Evolutionary conservation across 176 grass and related monocot genomes (phyloP).

Genomic region (Oryza meridionalis): DNA sequence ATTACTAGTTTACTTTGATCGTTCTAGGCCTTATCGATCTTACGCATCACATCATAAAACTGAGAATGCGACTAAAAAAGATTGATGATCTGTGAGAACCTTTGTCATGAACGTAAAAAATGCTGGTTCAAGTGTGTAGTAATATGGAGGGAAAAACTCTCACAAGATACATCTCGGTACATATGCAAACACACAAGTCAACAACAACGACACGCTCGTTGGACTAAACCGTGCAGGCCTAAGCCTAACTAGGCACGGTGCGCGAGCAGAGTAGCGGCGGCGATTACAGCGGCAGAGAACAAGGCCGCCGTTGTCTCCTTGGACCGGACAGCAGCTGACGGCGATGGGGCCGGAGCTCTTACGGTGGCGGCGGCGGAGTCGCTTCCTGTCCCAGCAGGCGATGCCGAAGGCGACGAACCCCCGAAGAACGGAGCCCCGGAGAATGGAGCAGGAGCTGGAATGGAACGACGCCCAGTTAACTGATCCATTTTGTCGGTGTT

Average conservation of each 20-base stretch:
- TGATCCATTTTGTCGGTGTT: neutral
- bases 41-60: no score
- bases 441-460: slow-evolving; percentile 44
- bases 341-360: slow-evolving; percentile 41
- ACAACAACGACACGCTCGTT: neutral
- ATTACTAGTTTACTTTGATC: no score
- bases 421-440: slow-evolving; percentile 31
- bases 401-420: slow-evolving; percentile 22
- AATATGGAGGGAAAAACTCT: neutral
- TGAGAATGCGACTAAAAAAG: neutral
- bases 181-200: neutral
- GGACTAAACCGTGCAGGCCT: neutral
- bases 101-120: neutral
- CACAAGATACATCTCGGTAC: neutral
- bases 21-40: no score
- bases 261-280: slow-evolving; percentile 6
- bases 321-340: slow-evolving; percentile 30
- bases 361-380: neutral
- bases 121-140: neutral
- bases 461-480: neutral
- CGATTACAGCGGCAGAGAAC: slow-evolving; percentile 4
- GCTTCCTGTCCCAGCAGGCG: slow-evolving; percentile 31
- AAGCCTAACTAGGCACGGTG: neutral
- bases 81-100: neutral
- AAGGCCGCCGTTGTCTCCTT: neutral